phyloP scores from a whole-genome alignment of 352 stramenopile species.

The Pythium phragmitis region DNA sequence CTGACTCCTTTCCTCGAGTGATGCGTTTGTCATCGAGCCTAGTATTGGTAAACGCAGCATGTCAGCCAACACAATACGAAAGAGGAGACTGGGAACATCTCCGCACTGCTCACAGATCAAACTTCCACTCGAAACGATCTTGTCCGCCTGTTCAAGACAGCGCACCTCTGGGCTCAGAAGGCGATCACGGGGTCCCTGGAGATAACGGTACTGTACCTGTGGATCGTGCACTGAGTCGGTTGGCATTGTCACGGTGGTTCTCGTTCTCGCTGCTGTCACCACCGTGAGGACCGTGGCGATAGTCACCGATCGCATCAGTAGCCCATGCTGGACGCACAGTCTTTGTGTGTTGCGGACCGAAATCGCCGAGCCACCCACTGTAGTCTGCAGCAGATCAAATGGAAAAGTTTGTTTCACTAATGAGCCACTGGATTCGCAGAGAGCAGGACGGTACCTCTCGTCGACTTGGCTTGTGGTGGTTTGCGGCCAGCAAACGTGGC shows the following conservation, averaged over 20 bases:
- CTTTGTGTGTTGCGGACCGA: slow-evolving; percentile 68
- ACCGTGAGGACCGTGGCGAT: not conserved
- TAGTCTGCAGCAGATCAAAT: slow-evolving; percentile 36
- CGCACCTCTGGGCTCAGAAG: not conserved
- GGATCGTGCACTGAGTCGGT: not conserved
- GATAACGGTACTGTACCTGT: not conserved
- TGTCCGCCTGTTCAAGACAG: not conserved
- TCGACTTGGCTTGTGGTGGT: slow-evolving; percentile 1
- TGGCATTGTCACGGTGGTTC: not conserved
- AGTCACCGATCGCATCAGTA: slow-evolving; percentile 18
- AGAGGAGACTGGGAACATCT: not conserved
- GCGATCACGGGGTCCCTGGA: not conserved
- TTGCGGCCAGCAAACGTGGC: not conserved
- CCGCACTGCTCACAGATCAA: slow-evolving; percentile 41
- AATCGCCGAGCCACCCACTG: slow-evolving; percentile 77
- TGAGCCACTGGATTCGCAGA: not conserved
- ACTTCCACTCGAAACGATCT: slow-evolving; percentile 57
- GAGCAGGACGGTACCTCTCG: not conserved
- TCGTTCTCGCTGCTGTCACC: slow-evolving; percentile 7
- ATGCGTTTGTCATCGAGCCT: not conserved
- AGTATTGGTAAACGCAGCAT: not conserved
- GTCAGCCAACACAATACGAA: too few species aligned
- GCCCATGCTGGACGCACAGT: slow-evolving; percentile 57
- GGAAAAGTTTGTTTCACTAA: not conserved
- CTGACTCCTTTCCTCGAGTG: not conserved